Evolutionary conservation across 306 rosid genomes (phyloP).

Genomic region (Quillaja saponaria): DNA sequence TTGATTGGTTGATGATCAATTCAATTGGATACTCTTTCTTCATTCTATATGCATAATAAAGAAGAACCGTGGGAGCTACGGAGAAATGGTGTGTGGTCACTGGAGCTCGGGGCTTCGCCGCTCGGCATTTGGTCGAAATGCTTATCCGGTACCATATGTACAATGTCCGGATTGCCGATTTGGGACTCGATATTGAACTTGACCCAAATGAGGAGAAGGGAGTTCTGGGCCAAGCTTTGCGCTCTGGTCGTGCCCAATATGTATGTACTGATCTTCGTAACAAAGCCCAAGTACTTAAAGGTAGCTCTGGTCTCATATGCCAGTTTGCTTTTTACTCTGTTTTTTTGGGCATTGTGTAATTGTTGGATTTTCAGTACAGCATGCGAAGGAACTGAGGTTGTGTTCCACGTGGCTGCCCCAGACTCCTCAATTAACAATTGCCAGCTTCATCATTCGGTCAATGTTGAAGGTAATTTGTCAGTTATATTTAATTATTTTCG

Average conservation of each 20-base stretch:
- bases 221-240: conserved; percentile 66
- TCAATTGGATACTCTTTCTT: no score
- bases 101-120: conserved; percentile 96
- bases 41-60: no score
- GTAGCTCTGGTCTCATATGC: conserved; percentile 15
- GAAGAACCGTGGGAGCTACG: conserved; percentile 41
- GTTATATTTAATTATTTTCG: not conserved
- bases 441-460: conserved; percentile 85
- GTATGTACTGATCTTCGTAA: conserved; percentile 70
- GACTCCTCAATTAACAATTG: conserved; percentile 76
- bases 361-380: conserved; percentile 43
- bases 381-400: conserved; percentile 78
- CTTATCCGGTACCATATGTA: conserved; percentile 49
- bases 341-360: not conserved
- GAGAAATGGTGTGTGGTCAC: conserved; percentile 86
- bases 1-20: not conserved
- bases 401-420: conserved; percentile 98
- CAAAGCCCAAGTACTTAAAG: conserved; percentile 67
- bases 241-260: conserved; percentile 73
- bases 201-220: conserved; percentile 63
- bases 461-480: conserved; percentile 66
- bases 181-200: conserved; percentile 60
- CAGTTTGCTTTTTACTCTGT: not conserved
- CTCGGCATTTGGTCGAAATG: conserved; percentile 86
- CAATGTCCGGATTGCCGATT: conserved; percentile 76